These are phyloP conservation scores for Plasmodium adleri DNA, from an alignment of 169 alveolate species.

Conservation along the genomic window DNA sequence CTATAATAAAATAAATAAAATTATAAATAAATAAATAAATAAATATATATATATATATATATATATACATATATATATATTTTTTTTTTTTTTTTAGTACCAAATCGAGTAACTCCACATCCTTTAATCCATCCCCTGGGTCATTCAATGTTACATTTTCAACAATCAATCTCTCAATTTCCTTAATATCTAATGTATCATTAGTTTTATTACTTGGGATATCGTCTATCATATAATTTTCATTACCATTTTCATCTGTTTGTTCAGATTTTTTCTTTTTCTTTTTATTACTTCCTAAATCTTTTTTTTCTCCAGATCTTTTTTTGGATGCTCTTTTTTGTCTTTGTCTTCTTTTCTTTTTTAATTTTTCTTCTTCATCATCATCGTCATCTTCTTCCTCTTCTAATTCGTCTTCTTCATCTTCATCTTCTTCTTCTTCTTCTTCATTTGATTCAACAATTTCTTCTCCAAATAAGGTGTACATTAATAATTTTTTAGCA, in stretches of 20 bases:
- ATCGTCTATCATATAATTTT: constrained; percentile 19
- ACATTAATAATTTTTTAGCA: constrained; percentile 86
- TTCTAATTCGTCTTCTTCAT: constrained; percentile 24
- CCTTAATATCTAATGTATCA: constrained; percentile 17
- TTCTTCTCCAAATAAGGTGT: constrained; percentile 88
- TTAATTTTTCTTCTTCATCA: constrained; percentile 43
- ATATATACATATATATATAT: not conserved
- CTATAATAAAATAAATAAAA: constrained; percentile 1
- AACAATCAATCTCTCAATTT: constrained; percentile 49
- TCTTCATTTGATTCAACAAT: constrained; percentile 66
- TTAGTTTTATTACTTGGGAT: constrained; percentile 8
- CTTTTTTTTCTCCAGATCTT: constrained; percentile 40
- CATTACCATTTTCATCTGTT: constrained; percentile 7
- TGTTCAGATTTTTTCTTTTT: constrained; percentile 13
- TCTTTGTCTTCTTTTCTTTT: not conserved
- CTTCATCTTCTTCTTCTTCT: constrained; percentile 30
- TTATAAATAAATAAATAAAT: not conserved
- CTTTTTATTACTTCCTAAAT: constrained; percentile 21
- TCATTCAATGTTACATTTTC: constrained; percentile 57
- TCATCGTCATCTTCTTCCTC: constrained; percentile 25
- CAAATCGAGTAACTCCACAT: constrained; percentile 80
- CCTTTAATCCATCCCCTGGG: constrained; percentile 76
- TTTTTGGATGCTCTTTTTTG: constrained; percentile 19
- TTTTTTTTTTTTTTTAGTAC: constrained; percentile 10
- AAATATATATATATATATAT: not conserved